Evolutionary conservation across 2,329 filamentous ascomycete genomes (phyloP), one percentile per base, ranked within the genome.

Genomic region (Trichophyton benhamiae): DNA sequence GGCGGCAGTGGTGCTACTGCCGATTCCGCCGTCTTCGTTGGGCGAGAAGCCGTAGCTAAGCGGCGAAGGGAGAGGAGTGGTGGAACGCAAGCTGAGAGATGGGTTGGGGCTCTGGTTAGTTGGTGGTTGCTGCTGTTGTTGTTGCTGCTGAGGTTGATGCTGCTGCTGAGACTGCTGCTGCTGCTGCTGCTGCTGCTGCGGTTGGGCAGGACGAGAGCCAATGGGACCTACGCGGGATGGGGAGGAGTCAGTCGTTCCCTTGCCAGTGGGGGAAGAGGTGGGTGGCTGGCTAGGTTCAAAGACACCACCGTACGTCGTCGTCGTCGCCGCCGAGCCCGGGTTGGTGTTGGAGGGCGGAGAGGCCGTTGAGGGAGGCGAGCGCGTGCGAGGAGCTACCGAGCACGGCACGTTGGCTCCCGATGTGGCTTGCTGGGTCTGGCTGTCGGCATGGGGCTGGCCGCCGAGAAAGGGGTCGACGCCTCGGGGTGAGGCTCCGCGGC

Each of bases 31-130:
- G 20, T 66, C 66, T 63, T 83, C 82, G 65, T 79, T 79, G 15
- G 79, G 75, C 42, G 80, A 84, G 73, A 87, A 89, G 25, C 87
- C 86, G 65, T 86, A 87, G 72, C 87, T 87, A 59, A 94, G 79
- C 11, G 91, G 91, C n/a, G 91, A 95, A n/a, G 91, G 86, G 33
- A 96, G 81, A 25, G 92, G 91, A 2, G 91, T 95, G 6, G 89
- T 95, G 0, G 91, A 89, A 63, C 89, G 88, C 76, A 94, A 94
- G 74, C 82, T 87, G 67, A 89, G 73, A 8, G 81, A 79, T 38
- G 82, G 80, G 68, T 85, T 86, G 36, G 79, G 71, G 7, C 75
- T 68, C 59, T 75, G 74, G 57, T 33, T 58, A 25, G 33, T 13
- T 38, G 38, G 30, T 71, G 73, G 22, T 48, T 53, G 49, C 25